These are phyloP conservation scores for Annulohypoxylon stygium DNA, from an alignment of 495 filamentous ascomycete species.

Conservation along the genomic window DNA sequence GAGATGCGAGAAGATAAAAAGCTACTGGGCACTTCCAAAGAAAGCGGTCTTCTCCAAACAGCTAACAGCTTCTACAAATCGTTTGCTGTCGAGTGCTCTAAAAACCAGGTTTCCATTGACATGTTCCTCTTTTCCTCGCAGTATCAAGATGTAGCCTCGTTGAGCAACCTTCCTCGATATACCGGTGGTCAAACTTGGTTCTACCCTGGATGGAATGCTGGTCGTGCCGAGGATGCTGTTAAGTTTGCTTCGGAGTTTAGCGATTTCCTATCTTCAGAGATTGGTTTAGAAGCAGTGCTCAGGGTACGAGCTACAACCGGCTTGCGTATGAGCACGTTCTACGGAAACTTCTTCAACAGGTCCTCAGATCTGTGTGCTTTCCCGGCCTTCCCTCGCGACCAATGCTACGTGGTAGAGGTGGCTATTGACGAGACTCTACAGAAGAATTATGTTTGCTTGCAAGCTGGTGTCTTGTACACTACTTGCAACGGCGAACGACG, in stretches of 20 bases:
- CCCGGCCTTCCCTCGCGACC: constrained; percentile 96
- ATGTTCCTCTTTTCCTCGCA: constrained; percentile 99
- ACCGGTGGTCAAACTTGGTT: constrained; percentile 99
- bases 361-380: constrained; percentile 97
- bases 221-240: constrained; percentile 91
- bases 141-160: constrained; percentile 96
- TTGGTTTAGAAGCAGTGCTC: constrained; percentile 95
- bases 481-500: constrained; percentile 97
- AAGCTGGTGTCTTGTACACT: constrained; percentile 96
- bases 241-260: constrained; percentile 98
- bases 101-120: constrained; percentile 97
- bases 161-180: constrained; percentile 94
- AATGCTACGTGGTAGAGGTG: constrained; percentile 98
- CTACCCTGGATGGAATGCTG: constrained; percentile 98
- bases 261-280: constrained; percentile 94
- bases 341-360: constrained; percentile 99
- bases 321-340: constrained; percentile 96
- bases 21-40: constrained; percentile 92
- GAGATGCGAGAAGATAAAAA: constrained; percentile 98
- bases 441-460: constrained; percentile 95
- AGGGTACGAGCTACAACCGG: constrained; percentile 95
- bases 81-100: constrained; percentile 98
- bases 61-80: constrained; percentile 98
- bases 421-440: constrained; percentile 94
- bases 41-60: constrained; percentile 87